Conservation (phyloP, 495 filamentous ascomycete genomes). For the Podospora pseudoanserina region DNA sequence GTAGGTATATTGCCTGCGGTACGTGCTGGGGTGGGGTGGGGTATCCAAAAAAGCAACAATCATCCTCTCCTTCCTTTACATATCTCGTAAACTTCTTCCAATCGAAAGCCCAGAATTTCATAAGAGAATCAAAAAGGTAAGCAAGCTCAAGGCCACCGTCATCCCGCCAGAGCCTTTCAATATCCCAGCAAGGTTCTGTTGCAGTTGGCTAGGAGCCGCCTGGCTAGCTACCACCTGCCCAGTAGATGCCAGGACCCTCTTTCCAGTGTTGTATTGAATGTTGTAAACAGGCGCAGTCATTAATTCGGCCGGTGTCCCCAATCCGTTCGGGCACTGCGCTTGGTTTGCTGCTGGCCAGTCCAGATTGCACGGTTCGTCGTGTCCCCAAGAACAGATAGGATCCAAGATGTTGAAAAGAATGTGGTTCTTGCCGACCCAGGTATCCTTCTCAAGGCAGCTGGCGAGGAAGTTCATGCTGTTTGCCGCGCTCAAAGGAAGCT, state of each 20-base stretch:
- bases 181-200: constrained; percentile 6
- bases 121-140: background rate
- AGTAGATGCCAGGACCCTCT: constrained; percentile 37
- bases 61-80: background rate
- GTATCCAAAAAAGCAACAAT: background rate
- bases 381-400: constrained; percentile 42
- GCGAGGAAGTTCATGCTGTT: constrained; percentile 51
- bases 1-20: background rate
- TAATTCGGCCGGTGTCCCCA: constrained; percentile 37
- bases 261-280: constrained; percentile 43
- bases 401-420: constrained; percentile 46
- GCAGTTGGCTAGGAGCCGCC: background rate
- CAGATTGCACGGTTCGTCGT: constrained; percentile 43
- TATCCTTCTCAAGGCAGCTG: constrained; percentile 40
- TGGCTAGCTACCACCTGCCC: constrained; percentile 31
- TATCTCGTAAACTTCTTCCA: background rate
- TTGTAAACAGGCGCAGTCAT: constrained; percentile 44
- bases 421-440: constrained; percentile 43
- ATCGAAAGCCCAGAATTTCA: background rate
- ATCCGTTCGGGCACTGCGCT: constrained; percentile 35
- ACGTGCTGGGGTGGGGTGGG: background rate
- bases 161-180: constrained; percentile 14
- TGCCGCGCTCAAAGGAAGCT: constrained; percentile 46
- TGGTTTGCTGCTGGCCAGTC: constrained; percentile 49
- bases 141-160: background rate